A percentile compares a stretch with the other conserved stretches of the same genome.
phyloP scores from a whole-genome alignment of 108 stramenopile genomes.

The Nitzschia inconspicua region DNA sequence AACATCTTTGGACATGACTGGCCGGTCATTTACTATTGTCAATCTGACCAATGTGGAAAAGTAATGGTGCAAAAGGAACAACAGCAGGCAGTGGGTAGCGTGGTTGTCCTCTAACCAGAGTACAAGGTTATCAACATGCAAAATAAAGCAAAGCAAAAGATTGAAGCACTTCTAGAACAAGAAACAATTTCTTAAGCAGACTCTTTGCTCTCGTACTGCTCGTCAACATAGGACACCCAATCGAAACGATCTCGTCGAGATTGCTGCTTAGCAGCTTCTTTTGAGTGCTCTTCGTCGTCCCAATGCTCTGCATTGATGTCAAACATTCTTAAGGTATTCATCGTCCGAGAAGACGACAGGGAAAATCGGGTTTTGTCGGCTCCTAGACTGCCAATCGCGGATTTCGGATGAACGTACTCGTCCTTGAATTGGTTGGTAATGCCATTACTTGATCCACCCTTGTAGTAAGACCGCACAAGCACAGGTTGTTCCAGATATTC shows the following conservation, averaged over 20 bases:
- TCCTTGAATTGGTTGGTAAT: not conserved
- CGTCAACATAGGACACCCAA: slow-evolving; percentile 40
- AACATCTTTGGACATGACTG: slow-evolving; percentile 39
- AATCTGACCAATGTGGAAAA: slow-evolving; percentile 2
- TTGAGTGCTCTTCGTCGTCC: slow-evolving; percentile 6
- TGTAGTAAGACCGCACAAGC: not conserved
- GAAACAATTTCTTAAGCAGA: slow-evolving; percentile 8
- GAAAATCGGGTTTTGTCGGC: slow-evolving; percentile 4
- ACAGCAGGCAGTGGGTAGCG: not conserved
- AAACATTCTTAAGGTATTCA: slow-evolving; percentile 27
- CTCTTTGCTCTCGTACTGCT: slow-evolving; percentile 16
- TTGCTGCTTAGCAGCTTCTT: not conserved
- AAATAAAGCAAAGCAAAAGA: not conserved
- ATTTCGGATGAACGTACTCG: no score
- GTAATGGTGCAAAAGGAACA: not conserved
- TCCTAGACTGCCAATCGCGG: not conserved
- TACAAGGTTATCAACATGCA: not conserved
- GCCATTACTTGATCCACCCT: not conserved
- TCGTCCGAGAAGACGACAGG: slow-evolving; percentile 18
- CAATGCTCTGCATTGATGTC: slow-evolving; percentile 27
- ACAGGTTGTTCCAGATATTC: slow-evolving; percentile 3
- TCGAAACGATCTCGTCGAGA: slow-evolving; percentile 2
- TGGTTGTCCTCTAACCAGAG: not conserved
- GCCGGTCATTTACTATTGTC: slow-evolving; percentile 34
- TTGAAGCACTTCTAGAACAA: not conserved